Evolutionary conservation across 2,329 filamentous ascomycete genomes (phyloP).

Genomic region (Hypomyces perniciosus): DNA sequence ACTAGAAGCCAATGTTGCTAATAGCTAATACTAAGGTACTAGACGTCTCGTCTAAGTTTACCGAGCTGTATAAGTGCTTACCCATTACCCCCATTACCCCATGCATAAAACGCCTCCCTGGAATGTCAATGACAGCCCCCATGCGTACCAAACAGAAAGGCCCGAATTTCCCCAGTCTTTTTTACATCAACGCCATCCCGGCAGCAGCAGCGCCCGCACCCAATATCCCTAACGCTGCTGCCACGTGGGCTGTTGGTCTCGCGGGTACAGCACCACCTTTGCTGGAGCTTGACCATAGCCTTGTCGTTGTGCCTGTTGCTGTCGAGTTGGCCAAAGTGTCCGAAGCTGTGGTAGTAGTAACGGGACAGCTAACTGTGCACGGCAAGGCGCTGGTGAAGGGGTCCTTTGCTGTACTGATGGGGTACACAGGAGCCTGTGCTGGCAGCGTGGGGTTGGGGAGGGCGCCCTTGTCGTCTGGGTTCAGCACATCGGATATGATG

Average conservation of each 20-base stretch:
- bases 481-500: conserved; percentile 49
- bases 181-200: conserved; percentile 22
- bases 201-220: conserved; percentile 20
- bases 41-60: too few relatives aligned
- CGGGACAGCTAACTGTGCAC: conserved; percentile 35
- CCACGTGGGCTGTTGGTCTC: conserved; percentile 21
- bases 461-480: conserved; percentile 32
- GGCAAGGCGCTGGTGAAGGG: conserved; percentile 39
- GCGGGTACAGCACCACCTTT: conserved; percentile 16
- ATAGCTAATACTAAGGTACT: too few relatives aligned
- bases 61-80: too few relatives aligned
- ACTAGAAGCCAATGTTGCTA: too few relatives aligned
- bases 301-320: conserved; percentile 15
- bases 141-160: not conserved
- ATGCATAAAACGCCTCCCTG: too few relatives aligned
- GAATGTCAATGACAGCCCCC: too few relatives aligned
- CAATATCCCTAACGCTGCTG: too few relatives aligned
- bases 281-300: conserved; percentile 19
- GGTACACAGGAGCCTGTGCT: conserved; percentile 48
- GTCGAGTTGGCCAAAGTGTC: conserved; percentile 17
- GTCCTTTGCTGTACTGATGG: conserved; percentile 39
- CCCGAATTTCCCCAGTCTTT: not conserved
- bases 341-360: conserved; percentile 20
- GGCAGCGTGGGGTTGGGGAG: conserved; percentile 31
- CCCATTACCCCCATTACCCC: too few relatives aligned